Percentiles rank a stretch among this genome's conserved stretches.
Evolutionary conservation across 805 yeast genomes (phyloP).

Genomic region (Lachancea mirantina): DNA sequence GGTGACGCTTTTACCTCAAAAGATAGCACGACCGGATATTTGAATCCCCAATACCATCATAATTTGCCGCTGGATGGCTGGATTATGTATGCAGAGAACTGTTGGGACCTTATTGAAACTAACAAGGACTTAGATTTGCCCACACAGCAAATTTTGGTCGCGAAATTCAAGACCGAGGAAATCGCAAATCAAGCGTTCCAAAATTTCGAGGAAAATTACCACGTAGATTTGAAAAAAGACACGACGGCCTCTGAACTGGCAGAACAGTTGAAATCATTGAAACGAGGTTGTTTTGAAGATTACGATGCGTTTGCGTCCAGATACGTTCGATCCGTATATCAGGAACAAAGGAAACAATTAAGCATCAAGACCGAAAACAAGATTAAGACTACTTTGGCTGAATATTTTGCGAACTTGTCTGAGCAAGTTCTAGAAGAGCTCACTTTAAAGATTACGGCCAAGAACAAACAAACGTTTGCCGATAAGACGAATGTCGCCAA

Average conservation of each 20-base stretch:
- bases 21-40: slow-evolving; percentile 34
- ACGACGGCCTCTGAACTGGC: slow-evolving; percentile 34
- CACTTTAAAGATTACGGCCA: slow-evolving; percentile 18
- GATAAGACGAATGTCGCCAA: slow-evolving; percentile 30
- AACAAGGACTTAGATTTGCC: slow-evolving; percentile 95
- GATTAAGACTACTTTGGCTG: slow-evolving; percentile 38
- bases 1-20: slow-evolving; percentile 51
- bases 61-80: slow-evolving; percentile 92
- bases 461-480: slow-evolving; percentile 28
- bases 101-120: slow-evolving; percentile 90
- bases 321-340: slow-evolving; percentile 60
- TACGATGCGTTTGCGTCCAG: slow-evolving; percentile 74
- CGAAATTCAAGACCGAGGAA: slow-evolving; percentile 91
- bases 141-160: slow-evolving; percentile 91
- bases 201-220: slow-evolving; percentile 35
- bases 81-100: slow-evolving; percentile 81
- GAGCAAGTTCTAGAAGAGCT: slow-evolving; percentile 30
- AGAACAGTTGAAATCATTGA: slow-evolving; percentile 36
- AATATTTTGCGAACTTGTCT: slow-evolving; percentile 35
- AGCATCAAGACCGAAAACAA: slow-evolving; percentile 40
- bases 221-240: slow-evolving; percentile 24
- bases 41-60: slow-evolving; percentile 70
- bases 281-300: slow-evolving; percentile 38
- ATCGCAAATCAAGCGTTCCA: slow-evolving; percentile 51
- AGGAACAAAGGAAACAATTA: slow-evolving; percentile 50